Evolutionary conservation across 192 early-diverging fungal species (phyloP), one percentile per base, ranked within the genome.

Genomic region (Ambispora gerdemannii): DNA sequence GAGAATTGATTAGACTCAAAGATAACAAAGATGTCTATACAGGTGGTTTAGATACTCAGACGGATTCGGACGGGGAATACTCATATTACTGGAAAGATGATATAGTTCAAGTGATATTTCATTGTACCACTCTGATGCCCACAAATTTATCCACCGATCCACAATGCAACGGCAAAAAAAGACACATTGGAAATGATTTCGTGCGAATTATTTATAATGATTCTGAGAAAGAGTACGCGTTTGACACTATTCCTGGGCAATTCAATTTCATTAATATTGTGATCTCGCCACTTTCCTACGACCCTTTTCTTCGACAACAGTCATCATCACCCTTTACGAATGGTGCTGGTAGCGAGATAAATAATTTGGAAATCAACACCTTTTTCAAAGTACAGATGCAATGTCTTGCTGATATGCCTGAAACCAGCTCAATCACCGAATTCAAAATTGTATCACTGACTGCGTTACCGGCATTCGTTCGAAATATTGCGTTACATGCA

Each of bases 231-330:
- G 84, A 89, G 7, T 94, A 92, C 74, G 86, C 84, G 33, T 95
- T 95, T 77, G 90, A 95, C 65, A 98, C 94, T 3, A 83, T 98
- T 32, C 89, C 94, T 2, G 88, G 90, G 15, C 92, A 99, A 76
- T 98, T 98, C 82, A 98, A 97, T 74, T 96, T 90, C 76, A 90
- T 99, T 66, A 92, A 94, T 67, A 91, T 99, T 73, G 87, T 99
- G 3, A 88, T 99, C 58, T 91, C 91, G 10, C 95, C 97, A 0
- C 51, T 63, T n/a, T 33, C 49, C n/a, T 35, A 50, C 28, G 24
- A 3, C 38, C 50, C 8, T 55, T 68, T 1, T 11, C 19, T 55
- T 33, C 20, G 50, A 35, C 63, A 52, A 19, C 58, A 35, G 35
- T 36, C 28, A 19, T 51, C 24, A n/a, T 52, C 25, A 56, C 19